Percentiles rank a stretch among this genome's conserved stretches.
These are phyloP conservation scores for Ceratocystis lukuohia DNA, from an alignment of 2,329 filamentous ascomycete genomes.

Conservation along the genomic window DNA sequence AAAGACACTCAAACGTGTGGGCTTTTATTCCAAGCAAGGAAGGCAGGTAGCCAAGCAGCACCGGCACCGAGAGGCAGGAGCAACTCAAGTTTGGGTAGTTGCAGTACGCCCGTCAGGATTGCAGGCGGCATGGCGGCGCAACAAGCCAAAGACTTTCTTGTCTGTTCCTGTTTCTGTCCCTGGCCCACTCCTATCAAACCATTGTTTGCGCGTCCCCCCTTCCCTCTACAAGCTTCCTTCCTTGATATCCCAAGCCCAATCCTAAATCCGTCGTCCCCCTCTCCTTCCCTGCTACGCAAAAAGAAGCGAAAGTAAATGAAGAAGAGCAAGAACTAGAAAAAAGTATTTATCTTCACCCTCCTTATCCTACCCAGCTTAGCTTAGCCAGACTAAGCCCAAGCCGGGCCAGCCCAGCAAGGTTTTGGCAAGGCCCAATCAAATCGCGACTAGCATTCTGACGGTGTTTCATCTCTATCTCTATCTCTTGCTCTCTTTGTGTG, in stretches of 20 bases:
- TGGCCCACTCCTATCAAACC: constrained; percentile 3
- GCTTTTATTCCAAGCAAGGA: not conserved
- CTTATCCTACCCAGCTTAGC: not conserved
- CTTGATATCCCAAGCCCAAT: not conserved
- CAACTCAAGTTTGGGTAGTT: not conserved
- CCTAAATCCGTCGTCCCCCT: not conserved
- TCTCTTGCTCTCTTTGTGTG: not conserved
- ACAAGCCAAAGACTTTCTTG: not conserved
- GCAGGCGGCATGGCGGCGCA: not conserved
- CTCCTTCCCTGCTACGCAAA: not conserved
- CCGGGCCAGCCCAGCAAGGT: not conserved
- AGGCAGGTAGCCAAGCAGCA: not conserved
- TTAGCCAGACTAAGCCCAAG: not conserved
- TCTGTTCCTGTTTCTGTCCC: not conserved
- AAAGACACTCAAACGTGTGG: not conserved
- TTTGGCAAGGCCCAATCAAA: not conserved
- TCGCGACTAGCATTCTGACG: not conserved
- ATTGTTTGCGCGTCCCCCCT: constrained; percentile 16
- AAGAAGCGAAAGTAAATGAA: not conserved
- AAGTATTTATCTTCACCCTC: not conserved
- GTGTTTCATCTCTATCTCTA: constrained; percentile 13
- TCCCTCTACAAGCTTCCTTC: not conserved
- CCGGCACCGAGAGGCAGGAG: not conserved
- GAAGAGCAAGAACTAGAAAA: not conserved
- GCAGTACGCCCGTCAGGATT: not conserved